Conservation (phyloP, 495 filamentous ascomycete species). For the Penicillium egyptiacum region DNA sequence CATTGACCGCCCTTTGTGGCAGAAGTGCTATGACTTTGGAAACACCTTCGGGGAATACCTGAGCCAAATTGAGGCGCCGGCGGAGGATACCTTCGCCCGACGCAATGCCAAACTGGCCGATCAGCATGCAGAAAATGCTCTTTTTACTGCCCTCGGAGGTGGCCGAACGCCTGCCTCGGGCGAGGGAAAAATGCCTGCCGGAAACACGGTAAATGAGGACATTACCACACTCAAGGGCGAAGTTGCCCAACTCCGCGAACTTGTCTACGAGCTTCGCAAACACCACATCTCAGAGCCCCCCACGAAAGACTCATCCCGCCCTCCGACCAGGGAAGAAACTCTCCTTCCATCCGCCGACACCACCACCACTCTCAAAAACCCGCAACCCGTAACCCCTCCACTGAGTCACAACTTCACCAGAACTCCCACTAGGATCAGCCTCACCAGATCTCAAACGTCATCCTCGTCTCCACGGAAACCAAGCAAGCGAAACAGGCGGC, state of each 20-base stretch:
- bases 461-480: background rate
- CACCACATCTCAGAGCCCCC: slow-evolving; percentile 23
- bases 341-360: slow-evolving; percentile 2
- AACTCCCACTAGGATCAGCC: background rate
- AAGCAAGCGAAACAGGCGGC: slow-evolving; percentile 6
- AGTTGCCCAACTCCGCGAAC: slow-evolving; percentile 35
- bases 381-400: background rate
- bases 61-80: slow-evolving; percentile 21
- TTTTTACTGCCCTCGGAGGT: slow-evolving; percentile 22
- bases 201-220: slow-evolving; percentile 23
- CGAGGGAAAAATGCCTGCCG: background rate
- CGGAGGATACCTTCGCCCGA: slow-evolving; percentile 14
- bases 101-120: slow-evolving; percentile 27
- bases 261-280: slow-evolving; percentile 35
- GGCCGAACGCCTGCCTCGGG: slow-evolving; percentile 2
- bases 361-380: background rate
- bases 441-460: slow-evolving; percentile 3
- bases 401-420: slow-evolving; percentile 2
- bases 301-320: slow-evolving; percentile 12
- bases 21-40: slow-evolving; percentile 41
- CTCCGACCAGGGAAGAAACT: background rate
- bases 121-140: slow-evolving; percentile 29
- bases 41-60: slow-evolving; percentile 30
- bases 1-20: slow-evolving; percentile 27
- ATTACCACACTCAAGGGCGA: slow-evolving; percentile 34